Conservation (phyloP, 495 filamentous ascomycete genomes). For the Penicillium herquei region DNA sequence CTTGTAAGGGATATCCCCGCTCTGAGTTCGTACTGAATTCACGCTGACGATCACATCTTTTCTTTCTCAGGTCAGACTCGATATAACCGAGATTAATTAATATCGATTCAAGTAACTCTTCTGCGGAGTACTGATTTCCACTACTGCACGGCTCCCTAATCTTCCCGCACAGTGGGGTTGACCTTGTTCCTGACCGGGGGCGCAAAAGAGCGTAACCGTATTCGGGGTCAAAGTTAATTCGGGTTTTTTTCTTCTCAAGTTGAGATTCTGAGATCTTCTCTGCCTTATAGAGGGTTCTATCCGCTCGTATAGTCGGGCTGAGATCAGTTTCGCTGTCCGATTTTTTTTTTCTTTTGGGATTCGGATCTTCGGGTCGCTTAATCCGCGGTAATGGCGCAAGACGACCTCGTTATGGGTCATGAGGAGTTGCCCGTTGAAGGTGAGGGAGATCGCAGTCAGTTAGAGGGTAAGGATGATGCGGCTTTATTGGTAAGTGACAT, state of each 20-base stretch:
- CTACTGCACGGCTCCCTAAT: constrained; percentile 10
- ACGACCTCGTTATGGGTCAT: constrained; percentile 26
- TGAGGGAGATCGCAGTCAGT: constrained; percentile 30
- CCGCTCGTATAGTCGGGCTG: too few species aligned
- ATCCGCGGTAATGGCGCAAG: constrained; percentile 12
- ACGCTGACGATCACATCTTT: too few species aligned
- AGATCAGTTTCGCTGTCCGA: background rate
- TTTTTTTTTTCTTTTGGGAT: background rate
- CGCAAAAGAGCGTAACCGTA: constrained; percentile 12
- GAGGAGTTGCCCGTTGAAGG: constrained; percentile 23
- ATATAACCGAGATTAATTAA: too few species aligned
- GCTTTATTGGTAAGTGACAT: constrained; percentile 39
- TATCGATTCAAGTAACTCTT: too few species aligned
- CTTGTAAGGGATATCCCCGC: too few species aligned
- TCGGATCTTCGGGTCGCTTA: background rate
- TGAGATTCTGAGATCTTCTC: background rate
- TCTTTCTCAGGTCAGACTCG: too few species aligned
- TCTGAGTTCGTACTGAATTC: too few species aligned
- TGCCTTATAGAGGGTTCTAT: background rate
- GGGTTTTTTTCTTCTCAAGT: background rate
- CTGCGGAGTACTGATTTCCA: too few species aligned
- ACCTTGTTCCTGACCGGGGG: constrained; percentile 6
- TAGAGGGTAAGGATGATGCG: constrained; percentile 41
- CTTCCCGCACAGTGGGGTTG: constrained; percentile 19
- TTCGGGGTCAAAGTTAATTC: constrained; percentile 7